These are phyloP conservation scores for Exserohilum turcica DNA, from an alignment of 2,329 filamentous ascomycete species.

Conservation along the genomic window DNA sequence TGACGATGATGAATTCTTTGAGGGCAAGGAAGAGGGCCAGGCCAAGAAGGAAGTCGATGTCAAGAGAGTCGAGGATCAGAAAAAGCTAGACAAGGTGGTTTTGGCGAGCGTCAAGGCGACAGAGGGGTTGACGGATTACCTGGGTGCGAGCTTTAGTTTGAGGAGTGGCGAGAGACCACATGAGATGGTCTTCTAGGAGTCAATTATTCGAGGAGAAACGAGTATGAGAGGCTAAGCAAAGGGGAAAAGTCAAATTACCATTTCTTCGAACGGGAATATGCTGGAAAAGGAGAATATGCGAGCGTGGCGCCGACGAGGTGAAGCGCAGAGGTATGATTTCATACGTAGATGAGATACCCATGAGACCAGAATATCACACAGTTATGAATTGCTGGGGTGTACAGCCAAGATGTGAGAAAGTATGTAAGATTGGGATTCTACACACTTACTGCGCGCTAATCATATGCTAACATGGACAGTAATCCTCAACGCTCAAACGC, in stretches of 20 bases:
- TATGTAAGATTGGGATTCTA: no score
- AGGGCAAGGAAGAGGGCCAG: slow-evolving; percentile 91
- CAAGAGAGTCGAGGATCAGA: slow-evolving; percentile 94
- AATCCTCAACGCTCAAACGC: no score
- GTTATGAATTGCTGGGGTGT: not conserved
- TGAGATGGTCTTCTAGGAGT: slow-evolving; percentile 99
- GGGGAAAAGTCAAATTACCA: not conserved
- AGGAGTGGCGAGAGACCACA: slow-evolving; percentile 98
- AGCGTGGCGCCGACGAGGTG: not conserved
- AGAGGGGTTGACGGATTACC: slow-evolving; percentile 87
- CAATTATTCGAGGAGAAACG: not conserved
- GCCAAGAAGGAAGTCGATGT: slow-evolving; percentile 91
- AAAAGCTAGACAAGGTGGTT: slow-evolving; percentile 94
- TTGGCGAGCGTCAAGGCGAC: slow-evolving; percentile 97
- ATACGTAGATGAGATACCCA: slow-evolving; percentile 24
- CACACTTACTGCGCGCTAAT: no score
- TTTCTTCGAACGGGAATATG: not conserved
- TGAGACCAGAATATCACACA: not conserved
- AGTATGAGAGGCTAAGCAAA: not conserved
- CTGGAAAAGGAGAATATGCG: no score
- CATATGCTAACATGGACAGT: no score
- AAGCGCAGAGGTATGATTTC: slow-evolving; percentile 12
- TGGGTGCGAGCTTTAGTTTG: slow-evolving; percentile 93
- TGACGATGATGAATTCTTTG: slow-evolving; percentile 98
- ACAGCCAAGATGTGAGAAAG: not conserved